Base-by-base conservation (phyloP, 192 early-diverging fungal species). In the Linnemannia hyalina region DNA sequence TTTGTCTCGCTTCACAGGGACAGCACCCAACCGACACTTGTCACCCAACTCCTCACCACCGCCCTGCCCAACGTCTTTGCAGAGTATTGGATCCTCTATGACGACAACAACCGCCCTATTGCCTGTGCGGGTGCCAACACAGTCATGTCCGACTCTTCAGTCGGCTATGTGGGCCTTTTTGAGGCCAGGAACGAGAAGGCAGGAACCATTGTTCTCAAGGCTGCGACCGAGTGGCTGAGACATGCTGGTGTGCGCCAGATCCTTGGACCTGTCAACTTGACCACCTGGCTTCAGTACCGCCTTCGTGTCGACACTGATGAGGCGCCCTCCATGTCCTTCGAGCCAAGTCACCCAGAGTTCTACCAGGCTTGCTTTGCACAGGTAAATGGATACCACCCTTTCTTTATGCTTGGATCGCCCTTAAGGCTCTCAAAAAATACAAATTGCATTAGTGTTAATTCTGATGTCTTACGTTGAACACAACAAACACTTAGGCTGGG, bases 241-340 rank as follows among this genome's bases (percentile, higher is more conserved):
- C 44, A 13, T 15, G 80, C 76, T 2, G 80, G 84, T 26, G 44
- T 86, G 23, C 44, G 76, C 18, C 84, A 86, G 65, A 86, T 86
- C 49, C 60, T 86, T 5, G 84, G 84, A 78, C 84, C 84, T 36
- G 84, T 86, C 80, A 86, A 86, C 60, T 13, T 86, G 29, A 86
- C 84, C 20, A 80, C 84, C 49, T 86, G 84, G 84, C 72, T 86
- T 3, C 84, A 86, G 44, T 86, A 86, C 26, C 78, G 84, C 1
- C 71, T 86, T 38, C 78, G 84, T 26, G 76, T 86, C 32, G 84
- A 86, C 68, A 77, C n/a, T 7, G 79, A 81, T 1, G 16, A 32
- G 0, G 20, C 38, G 0, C 75, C 78, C 15, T 86, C 84, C 44
- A 86, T 86, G 84, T 86, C 84, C 23, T 86, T 74, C 49, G 84